A percentile compares a stretch with the other conserved stretches of the same genome.
Evolutionary conservation across 192 early-diverging fungal genomes (phyloP).

Genomic region (Entrophospora sp.): DNA sequence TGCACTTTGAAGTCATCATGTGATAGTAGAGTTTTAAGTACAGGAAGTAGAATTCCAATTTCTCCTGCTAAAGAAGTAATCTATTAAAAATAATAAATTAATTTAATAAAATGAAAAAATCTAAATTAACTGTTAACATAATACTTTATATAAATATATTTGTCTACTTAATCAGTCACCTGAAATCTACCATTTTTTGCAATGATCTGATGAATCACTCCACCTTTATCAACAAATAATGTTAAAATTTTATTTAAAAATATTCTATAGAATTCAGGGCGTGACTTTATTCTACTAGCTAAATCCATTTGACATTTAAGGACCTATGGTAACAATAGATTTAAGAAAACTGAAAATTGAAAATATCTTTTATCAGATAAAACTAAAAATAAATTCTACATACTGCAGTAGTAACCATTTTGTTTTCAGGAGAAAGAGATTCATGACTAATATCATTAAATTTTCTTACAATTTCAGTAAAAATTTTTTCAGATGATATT

Average conservation of each 20-base stretch:
- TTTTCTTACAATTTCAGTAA: conserved; percentile 51
- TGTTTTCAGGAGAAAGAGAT: conserved; percentile 33
- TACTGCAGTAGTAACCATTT: conserved; percentile 42
- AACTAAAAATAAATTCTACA: conserved; percentile 3
- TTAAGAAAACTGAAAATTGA: neutral
- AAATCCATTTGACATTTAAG: conserved; percentile 34
- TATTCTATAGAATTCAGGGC: conserved; percentile 47
- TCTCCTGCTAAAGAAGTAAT: conserved; percentile 38
- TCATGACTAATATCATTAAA: conserved; percentile 39
- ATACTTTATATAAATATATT: neutral
- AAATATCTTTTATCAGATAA: neutral
- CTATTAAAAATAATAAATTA: neutral
- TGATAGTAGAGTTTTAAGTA: conserved; percentile 49
- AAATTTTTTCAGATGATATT: conserved; percentile 40
- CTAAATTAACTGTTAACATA: neutral
- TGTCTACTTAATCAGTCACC: conserved; percentile 25
- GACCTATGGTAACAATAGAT: conserved; percentile 30
- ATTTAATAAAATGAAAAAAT: neutral
- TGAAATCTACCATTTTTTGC: conserved; percentile 34
- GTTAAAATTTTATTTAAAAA: conserved; percentile 45
- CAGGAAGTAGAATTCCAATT: conserved; percentile 51
- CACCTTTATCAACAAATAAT: conserved; percentile 55
- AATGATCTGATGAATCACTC: conserved; percentile 39
- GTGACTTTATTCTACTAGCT: conserved; percentile 35
- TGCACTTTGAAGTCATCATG: conserved; percentile 52